Base-by-base conservation (phyloP, 495 filamentous ascomycete species). In the Jackrogersella minutella region DNA sequence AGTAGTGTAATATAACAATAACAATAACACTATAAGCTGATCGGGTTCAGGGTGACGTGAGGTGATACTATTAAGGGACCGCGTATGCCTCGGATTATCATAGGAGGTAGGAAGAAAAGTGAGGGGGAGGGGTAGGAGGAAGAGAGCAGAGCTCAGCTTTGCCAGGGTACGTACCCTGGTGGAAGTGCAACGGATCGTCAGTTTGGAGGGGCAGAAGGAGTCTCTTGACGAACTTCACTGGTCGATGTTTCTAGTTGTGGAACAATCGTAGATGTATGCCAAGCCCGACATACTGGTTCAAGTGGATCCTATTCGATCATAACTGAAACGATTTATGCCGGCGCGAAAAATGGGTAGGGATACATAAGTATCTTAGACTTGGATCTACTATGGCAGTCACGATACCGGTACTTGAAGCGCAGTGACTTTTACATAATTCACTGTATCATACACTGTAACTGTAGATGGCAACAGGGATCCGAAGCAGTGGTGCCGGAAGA, bases 111-210 rank as follows among this genome's bases (percentile, higher is more conserved):
- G 39, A 41, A 58, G 8, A 54, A 58, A 61, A 62, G 66, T 62
- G 68, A 70, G 68, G 68, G 68, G 68, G 68, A 70, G 68, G 68
- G 68, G 68, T 63, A 63, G 53, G 19, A 51, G 28, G 24, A 44
- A 3, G 17, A 22, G 30, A 22, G 51, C 17, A 64, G 30, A 61
- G 56, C 55, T 61, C 43, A 58, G 49, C 54, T 64, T 16, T 39
- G 5, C 40, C 43, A 44, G 39, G 41, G 46, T 57, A 58, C 61
- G 60, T 61, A 64, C 44, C 55, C 56, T 14, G n/a, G 55, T 52
- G 49, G 33, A 58, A 19, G 43, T 62, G 55, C 50, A 62, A 66
- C 52, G 17, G 64, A 73, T 68, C 64, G 30, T 50, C 64, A 51
- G 50, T 53, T 62, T 68, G 56, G 64, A 51, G 49, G 64, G 56